Evolutionary conservation across 371 early-diverging fungal genomes (phyloP).

Genomic region (Parasitella parasitica): DNA sequence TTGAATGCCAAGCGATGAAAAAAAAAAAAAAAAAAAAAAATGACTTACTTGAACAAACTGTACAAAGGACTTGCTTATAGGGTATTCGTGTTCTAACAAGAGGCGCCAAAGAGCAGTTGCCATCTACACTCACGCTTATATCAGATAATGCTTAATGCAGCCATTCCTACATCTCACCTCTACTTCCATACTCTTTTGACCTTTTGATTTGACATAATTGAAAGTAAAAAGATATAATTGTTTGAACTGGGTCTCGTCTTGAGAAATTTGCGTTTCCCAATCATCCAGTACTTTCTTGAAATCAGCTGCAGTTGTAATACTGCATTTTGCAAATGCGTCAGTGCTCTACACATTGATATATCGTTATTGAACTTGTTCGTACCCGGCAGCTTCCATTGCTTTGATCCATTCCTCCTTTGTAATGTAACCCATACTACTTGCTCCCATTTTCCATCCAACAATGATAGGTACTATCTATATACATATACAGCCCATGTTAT

Average conservation of each 20-base stretch:
- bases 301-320: not conserved
- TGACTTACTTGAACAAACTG: conserved; percentile 33
- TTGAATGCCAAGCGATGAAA: too few relatives aligned
- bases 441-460: conserved; percentile 40
- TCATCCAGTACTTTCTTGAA: not conserved
- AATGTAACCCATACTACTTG: conserved; percentile 35
- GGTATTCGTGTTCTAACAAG: conserved; percentile 23
- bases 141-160: too few relatives aligned
- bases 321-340: not conserved
- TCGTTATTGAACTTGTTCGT: not conserved
- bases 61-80: conserved; percentile 29
- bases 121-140: conserved; percentile 16
- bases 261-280: conserved; percentile 5
- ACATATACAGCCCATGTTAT: not conserved
- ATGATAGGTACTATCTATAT: conserved; percentile 29
- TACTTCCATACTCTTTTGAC: conserved; percentile 46
- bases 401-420: conserved; percentile 12
- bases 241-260: conserved; percentile 19
- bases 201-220: conserved; percentile 33
- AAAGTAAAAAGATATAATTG: conserved; percentile 36
- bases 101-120: conserved; percentile 42
- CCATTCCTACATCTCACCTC: conserved; percentile 17
- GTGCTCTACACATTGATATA: not conserved
- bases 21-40: too few relatives aligned
- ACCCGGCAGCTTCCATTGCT: not conserved